Percentiles rank a stretch among this genome's conserved stretches.
phyloP scores from a whole-genome alignment of 306 rosid genomes.

The Sophora flavescens region DNA sequence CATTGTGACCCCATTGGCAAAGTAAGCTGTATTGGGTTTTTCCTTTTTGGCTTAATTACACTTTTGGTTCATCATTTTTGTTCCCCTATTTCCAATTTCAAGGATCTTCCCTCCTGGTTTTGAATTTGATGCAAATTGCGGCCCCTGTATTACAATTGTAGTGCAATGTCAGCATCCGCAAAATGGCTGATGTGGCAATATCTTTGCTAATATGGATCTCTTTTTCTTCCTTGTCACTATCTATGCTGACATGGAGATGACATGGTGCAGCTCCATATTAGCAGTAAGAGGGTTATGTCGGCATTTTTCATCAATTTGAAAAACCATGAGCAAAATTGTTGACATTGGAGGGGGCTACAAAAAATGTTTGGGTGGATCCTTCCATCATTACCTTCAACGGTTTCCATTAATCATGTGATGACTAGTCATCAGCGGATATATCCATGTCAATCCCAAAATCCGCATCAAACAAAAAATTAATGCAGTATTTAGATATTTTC shows the following conservation, averaged over 20 bases:
- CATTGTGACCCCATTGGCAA: conserved; percentile 2
- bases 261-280: conserved; percentile 4
- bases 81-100: conserved; percentile 12
- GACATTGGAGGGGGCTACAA: not conserved
- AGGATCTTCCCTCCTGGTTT: conserved; percentile 5
- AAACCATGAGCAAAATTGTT: conserved; percentile 13
- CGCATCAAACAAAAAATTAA: not conserved
- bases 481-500: not conserved
- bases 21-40: not conserved
- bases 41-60: not conserved
- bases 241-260: conserved; percentile 9
- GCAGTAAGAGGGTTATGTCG: conserved; percentile 12
- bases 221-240: conserved; percentile 3
- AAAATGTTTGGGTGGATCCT: not conserved
- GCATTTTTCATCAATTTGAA: conserved; percentile 16
- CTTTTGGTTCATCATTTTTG: conserved; percentile 5
- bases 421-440: not conserved
- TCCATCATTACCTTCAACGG: not conserved
- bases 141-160: conserved; percentile 4
- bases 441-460: conserved; percentile 15
- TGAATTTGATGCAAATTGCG: not conserved
- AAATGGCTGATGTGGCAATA: not conserved
- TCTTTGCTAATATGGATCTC: not conserved
- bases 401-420: not conserved
- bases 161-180: conserved; percentile 24